phyloP scores from a whole-genome alignment of 257 asterid genomes.

The Solanum pinnatisectum region DNA sequence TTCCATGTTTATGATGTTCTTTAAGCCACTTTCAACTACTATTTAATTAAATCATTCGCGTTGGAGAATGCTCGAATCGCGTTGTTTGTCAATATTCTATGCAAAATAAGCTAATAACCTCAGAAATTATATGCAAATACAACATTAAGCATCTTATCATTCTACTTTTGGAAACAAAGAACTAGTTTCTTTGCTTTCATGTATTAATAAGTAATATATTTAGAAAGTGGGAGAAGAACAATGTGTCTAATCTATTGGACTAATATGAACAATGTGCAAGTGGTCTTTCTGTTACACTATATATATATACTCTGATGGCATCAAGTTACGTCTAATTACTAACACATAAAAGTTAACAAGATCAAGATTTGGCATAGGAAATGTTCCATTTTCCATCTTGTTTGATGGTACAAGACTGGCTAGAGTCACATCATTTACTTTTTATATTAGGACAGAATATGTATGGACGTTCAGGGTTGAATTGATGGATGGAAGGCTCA shows the following conservation, averaged over 20 bases:
- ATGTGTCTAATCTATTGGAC: not conserved
- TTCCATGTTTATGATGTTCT: not conserved
- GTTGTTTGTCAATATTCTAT: not conserved
- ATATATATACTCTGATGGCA: not conserved
- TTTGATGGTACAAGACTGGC: not conserved
- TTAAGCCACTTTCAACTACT: not conserved
- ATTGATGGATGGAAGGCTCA: not conserved
- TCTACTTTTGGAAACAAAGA: not conserved
- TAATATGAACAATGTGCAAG: not conserved
- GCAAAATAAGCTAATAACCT: not conserved
- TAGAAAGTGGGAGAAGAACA: conserved; percentile 4
- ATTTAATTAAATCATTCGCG: not conserved
- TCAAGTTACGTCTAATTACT: not conserved
- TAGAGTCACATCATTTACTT: not conserved
- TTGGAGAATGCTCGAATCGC: not conserved
- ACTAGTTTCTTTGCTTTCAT: not conserved
- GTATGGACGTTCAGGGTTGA: not conserved
- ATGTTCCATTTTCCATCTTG: not conserved
- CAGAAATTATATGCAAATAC: not conserved
- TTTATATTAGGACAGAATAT: not conserved
- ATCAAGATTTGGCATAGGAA: not conserved
- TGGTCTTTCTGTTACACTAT: not conserved
- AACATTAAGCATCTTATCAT: not conserved
- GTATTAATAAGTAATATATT: not conserved
- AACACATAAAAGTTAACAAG: not conserved